Evolutionary conservation across 495 filamentous ascomycete genomes (phyloP).

Genomic region (Xeromyces bisporus): DNA sequence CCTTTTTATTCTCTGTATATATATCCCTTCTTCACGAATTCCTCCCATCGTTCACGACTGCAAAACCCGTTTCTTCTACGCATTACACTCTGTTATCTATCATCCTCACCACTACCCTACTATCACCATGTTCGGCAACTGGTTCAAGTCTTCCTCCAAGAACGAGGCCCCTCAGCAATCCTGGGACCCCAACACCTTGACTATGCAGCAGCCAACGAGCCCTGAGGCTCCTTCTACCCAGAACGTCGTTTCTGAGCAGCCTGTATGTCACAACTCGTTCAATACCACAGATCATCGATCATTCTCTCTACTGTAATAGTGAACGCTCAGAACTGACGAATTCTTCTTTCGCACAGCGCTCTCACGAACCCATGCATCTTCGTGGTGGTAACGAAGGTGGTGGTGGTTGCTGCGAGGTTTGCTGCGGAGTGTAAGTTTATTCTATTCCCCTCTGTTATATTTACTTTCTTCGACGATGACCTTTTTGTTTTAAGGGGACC

Average conservation of each 20-base stretch:
- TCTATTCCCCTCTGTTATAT: not conserved
- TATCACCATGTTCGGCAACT: slow-evolving; percentile 24
- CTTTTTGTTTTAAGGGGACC: too few relatives aligned
- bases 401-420: slow-evolving; percentile 22
- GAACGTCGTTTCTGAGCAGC: slow-evolving; percentile 18
- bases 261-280: too few relatives aligned
- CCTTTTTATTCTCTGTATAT: too few relatives aligned
- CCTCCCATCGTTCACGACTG: too few relatives aligned
- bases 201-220: slow-evolving; percentile 23
- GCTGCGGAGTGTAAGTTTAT: slow-evolving; percentile 28
- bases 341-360: too few relatives aligned
- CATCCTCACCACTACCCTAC: too few relatives aligned
- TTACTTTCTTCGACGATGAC: not conserved
- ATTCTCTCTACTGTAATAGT: not conserved
- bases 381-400: slow-evolving; percentile 29
- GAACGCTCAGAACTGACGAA: too few relatives aligned
- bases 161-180: slow-evolving; percentile 9
- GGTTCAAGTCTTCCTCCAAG: slow-evolving; percentile 23
- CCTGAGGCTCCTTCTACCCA: slow-evolving; percentile 15
- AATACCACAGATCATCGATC: too few relatives aligned
- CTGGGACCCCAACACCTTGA: slow-evolving; percentile 18
- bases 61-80: too few relatives aligned
- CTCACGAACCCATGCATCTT: slow-evolving; percentile 23
- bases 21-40: too few relatives aligned
- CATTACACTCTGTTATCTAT: too few relatives aligned